Evolutionary conservation across 1,284 basidiomycete species (phyloP).

Genomic region (Meripilus lineatus): DNA sequence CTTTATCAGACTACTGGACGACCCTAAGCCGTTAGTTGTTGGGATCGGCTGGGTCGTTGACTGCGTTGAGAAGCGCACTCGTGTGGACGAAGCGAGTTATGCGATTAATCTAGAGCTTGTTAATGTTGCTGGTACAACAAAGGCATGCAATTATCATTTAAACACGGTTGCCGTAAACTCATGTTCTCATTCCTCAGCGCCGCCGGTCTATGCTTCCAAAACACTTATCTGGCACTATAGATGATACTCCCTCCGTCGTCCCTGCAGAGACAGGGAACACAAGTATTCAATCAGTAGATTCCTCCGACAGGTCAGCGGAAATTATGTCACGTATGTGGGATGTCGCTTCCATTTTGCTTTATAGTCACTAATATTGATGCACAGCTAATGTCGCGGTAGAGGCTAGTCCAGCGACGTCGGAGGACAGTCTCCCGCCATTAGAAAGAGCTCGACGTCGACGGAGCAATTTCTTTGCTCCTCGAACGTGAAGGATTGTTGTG

Average conservation of each 20-base stretch:
- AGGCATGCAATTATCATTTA: constrained; percentile 40
- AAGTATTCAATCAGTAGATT: background rate
- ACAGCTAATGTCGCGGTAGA: too few species aligned
- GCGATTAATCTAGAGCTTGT: constrained; percentile 64
- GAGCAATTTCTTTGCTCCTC: constrained; percentile 4
- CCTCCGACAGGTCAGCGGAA: constrained; percentile 4
- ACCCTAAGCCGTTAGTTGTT: constrained; percentile 74
- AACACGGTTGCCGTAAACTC: constrained; percentile 8
- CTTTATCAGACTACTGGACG: constrained; percentile 44
- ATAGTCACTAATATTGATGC: too few species aligned
- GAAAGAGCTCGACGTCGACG: constrained; percentile 14
- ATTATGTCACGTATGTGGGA: constrained; percentile 12
- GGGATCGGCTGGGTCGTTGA: constrained; percentile 92
- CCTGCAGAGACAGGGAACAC: background rate
- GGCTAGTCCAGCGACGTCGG: constrained; percentile 7
- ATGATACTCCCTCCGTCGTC: background rate
- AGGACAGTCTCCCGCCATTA: constrained; percentile 15
- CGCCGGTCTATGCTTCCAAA: constrained; percentile 69
- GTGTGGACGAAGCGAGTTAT: constrained; percentile 65
- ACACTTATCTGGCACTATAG: constrained; percentile 17
- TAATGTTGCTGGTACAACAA: constrained; percentile 61
- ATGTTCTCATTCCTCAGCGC: constrained; percentile 29
- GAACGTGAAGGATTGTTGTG: too few species aligned
- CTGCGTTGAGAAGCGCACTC: constrained; percentile 67
- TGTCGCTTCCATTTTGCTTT: too few species aligned